Percentiles rank a stretch among this genome's conserved stretches.
phyloP scores from a whole-genome alignment of 805 yeast genomes.

The Barnettozyma siamensis region DNA sequence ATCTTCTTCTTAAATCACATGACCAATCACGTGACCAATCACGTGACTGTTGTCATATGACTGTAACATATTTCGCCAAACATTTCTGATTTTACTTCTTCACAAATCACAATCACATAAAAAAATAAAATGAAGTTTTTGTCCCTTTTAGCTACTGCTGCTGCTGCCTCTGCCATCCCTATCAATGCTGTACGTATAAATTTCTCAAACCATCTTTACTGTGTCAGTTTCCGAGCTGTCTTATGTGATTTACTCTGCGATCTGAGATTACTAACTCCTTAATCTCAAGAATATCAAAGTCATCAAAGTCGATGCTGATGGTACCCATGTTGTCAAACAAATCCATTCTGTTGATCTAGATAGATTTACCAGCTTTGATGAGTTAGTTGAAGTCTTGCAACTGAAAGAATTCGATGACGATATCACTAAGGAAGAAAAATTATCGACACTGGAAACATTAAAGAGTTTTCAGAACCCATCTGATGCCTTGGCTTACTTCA shows the following conservation, averaged over 20 bases:
- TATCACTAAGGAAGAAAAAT: conserved; percentile 2
- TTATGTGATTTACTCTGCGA: not conserved
- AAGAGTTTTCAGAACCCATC: conserved; percentile 4
- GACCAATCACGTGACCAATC: too few species aligned
- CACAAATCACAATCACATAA: too few species aligned
- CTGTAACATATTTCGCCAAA: too few species aligned
- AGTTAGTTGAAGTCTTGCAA: conserved; percentile 13
- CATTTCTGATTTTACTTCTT: too few species aligned
- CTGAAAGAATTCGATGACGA: conserved; percentile 9
- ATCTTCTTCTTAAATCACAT: too few species aligned
- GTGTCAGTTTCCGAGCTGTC: not conserved
- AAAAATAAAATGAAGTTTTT: conserved; percentile 16
- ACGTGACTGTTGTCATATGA: too few species aligned
- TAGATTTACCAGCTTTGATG: conserved; percentile 7
- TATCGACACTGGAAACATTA: conserved; percentile 1
- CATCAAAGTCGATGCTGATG: conserved; percentile 11
- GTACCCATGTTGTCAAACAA: conserved; percentile 10
- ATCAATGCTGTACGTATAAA: conserved; percentile 20
- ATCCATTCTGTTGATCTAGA: conserved; percentile 18
- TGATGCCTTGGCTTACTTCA: conserved; percentile 7
- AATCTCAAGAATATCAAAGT: conserved; percentile 15
- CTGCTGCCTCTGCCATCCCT: conserved; percentile 20
- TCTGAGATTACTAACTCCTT: not conserved
- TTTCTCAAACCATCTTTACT: not conserved
- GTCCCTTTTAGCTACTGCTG: conserved; percentile 14